Evolutionary conservation across 495 filamentous ascomycete genomes (phyloP).

Genomic region (Annulohypoxylon maeteangense): DNA sequence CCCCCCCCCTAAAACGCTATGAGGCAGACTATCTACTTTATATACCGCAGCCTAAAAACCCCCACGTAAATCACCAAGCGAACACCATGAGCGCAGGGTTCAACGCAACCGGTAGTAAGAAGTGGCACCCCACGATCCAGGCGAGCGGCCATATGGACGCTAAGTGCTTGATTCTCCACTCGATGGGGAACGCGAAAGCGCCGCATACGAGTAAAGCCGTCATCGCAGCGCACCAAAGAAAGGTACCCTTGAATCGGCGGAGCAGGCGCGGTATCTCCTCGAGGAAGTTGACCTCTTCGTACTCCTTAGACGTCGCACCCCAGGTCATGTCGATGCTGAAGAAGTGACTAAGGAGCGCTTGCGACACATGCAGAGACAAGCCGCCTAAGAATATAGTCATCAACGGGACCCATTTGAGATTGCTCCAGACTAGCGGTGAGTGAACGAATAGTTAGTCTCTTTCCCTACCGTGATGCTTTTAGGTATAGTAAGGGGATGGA

Average conservation of each 20-base stretch:
- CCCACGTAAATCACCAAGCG: conserved; percentile 60
- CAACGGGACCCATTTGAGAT: conserved; percentile 72
- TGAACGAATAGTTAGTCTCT: conserved; percentile 24
- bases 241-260: conserved; percentile 68
- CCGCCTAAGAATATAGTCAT: conserved; percentile 72
- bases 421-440: conserved; percentile 60
- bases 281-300: conserved; percentile 68
- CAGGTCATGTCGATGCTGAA: conserved; percentile 71
- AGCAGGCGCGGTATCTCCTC: conserved; percentile 67
- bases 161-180: conserved; percentile 67
- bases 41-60: not conserved
- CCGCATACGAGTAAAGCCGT: conserved; percentile 61
- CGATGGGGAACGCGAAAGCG: conserved; percentile 55
- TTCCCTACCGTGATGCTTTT: not conserved
- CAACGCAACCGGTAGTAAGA: conserved; percentile 68
- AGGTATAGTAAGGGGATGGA: not conserved
- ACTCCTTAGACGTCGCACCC: conserved; percentile 72
- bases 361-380: conserved; percentile 70
- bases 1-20: not conserved
- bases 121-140: conserved; percentile 64
- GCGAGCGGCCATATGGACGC: conserved; percentile 68
- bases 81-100: conserved; percentile 76
- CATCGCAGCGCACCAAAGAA: conserved; percentile 61
- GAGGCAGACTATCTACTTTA: not conserved
- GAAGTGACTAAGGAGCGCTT: conserved; percentile 69